Base-by-base conservation (phyloP, 257 asterid genomes). In the Solanum neorickii region DNA sequence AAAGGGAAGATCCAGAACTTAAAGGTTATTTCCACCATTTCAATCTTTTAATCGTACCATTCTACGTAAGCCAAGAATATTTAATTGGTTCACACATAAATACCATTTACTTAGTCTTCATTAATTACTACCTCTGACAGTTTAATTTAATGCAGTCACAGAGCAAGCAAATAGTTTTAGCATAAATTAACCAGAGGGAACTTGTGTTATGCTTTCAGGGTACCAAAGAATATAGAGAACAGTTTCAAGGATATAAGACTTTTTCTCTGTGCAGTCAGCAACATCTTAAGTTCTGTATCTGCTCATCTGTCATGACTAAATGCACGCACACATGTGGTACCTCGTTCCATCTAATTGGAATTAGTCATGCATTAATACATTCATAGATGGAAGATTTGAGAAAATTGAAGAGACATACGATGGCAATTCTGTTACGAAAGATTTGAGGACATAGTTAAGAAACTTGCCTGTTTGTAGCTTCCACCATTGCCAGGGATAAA, bases 401-500 rank as follows among this genome's bases (percentile, higher is more conserved):
- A 78, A 37, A 46, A 46, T 77, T 33, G 25, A 44, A 25, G 39
- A 78, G 42, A 15, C 2, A 27, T 27, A 46, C 46, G 66, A 78
- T 46, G 84, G 27, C 9, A 46, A 46, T 78, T 46, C 27, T 82
- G 20, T 82, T 49, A 20, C 33, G 65, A 78, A 65, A 65, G n/a
- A 49, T 52, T 68, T 62, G 46, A 35, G 49, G 72, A 85, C 16
- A 20, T 82, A 25, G 88, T 27, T 52, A 29, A 87, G 85, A 73
- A 59, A 87, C 94, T 93, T 90, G 90, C 99, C 99, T 97, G 99
- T 90, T 96, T 97, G 95, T 95, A 95, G 95, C 99, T 97, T 86
- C 99, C 99, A 65, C 99, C 96, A 87, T 97, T 97, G 66, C 99
- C 99, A 83, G 99, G 99, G 86, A 97, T 94, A 73, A 97, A 97